Evolutionary conservation across 2,329 filamentous ascomycete genomes (phyloP), one percentile per base, ranked within the genome.

Genomic region (Diaporthe humulicola): DNA sequence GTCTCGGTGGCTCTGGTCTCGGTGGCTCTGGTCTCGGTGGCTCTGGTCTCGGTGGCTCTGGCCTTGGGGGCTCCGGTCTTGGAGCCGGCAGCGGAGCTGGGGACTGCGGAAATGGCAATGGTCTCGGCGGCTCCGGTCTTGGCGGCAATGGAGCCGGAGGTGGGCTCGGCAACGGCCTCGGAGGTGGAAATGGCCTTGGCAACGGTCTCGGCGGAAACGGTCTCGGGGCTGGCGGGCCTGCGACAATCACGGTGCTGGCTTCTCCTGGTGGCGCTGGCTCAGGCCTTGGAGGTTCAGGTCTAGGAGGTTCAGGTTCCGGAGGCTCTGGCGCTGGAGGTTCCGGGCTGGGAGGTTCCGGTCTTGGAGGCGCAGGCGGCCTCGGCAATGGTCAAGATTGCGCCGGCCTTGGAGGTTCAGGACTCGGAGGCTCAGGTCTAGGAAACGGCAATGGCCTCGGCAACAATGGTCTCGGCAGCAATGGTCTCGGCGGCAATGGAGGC

Each of bases 141-240:
- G n/a, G n/a, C n/a, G n/a, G n/a, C n/a, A n/a, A n/a, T n/a, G n/a
- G n/a, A n/a, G n/a, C n/a, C n/a, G n/a, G n/a, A n/a, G n/a, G n/a
- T n/a, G n/a, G n/a, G n/a, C n/a, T n/a, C n/a, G n/a, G n/a, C n/a
- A 74, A 48, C 71, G 60, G 64, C 71, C 56, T 72, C 42, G 36
- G 76, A 14, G 74, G 67, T 28, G 42, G 33, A 9, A 48, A 38
- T 30, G 67, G 66, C 6, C 56, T 42, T 19, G 73, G 73, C 19
- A 60, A n/a, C 3, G 70, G 61, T 56, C 73, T 72, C 28, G 40
- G 48, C n/a, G 72, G 70, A 30, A 75, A 73, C n/a, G 75, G 77
- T 17, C 30, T 72, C 25, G 75, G 61, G 12, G 42, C 70, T 71
- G 56, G 75, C 45, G 58, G 73, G 17, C 64, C 76, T 67, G 60